Conservation (phyloP, 73 alveolate species). For the Paramecium tetraurelia region DNA sequence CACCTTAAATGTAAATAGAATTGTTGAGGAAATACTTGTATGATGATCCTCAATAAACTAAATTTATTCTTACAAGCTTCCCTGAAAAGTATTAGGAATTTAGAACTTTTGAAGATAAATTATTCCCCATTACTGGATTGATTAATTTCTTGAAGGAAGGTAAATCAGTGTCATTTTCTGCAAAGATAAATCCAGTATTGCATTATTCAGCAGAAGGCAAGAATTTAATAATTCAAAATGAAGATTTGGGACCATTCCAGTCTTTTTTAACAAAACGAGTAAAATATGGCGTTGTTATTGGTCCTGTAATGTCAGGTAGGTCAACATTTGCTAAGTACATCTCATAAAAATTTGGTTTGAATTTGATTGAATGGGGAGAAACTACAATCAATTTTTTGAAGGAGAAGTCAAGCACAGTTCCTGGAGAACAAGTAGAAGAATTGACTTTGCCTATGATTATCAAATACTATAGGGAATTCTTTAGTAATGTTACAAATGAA, state of each 20-base stretch:
- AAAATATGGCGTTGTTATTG: conserved; percentile 36
- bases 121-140: conserved; percentile 18
- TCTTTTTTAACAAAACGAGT: conserved; percentile 36
- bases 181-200: conserved; percentile 20
- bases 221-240: neutral
- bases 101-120: neutral
- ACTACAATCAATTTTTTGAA: neutral
- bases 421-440: conserved; percentile 57
- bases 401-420: conserved; percentile 37
- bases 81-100: conserved; percentile 27
- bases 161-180: neutral
- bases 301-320: conserved; percentile 56
- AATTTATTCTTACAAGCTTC: conserved; percentile 8
- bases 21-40: neutral
- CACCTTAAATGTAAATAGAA: conserved; percentile 36
- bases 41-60: conserved; percentile 2
- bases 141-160: neutral
- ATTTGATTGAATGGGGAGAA: conserved; percentile 55
- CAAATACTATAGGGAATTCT: neutral
- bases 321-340: conserved; percentile 55
- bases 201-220: neutral
- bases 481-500: neutral
- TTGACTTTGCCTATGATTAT: neutral
- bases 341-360: conserved; percentile 55
- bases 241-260: conserved; percentile 22